A percentile compares a stretch with the other conserved stretches of the same genome.
phyloP scores from a whole-genome alignment of 139 green algal genomes.

The Trebouxia sp. region DNA sequence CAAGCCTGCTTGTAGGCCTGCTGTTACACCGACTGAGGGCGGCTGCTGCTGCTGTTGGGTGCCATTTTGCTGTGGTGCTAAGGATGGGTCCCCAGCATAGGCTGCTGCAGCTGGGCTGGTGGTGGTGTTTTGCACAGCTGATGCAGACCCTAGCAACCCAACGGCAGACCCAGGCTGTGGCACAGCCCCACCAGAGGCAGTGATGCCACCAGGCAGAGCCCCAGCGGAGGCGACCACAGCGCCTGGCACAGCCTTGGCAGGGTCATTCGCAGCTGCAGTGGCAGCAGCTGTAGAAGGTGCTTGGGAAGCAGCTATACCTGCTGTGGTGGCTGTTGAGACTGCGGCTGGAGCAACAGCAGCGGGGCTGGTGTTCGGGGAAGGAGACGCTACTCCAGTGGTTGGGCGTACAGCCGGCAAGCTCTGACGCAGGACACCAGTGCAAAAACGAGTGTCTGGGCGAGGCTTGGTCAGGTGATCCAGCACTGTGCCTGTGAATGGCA shows the following conservation, averaged over 20 bases:
- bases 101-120: too few relatives aligned
- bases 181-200: too few relatives aligned
- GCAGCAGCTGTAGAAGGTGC: neutral
- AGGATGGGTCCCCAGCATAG: too few relatives aligned
- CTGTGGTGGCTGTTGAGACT: neutral
- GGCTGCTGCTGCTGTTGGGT: too few relatives aligned
- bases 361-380: neutral
- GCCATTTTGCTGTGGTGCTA: too few relatives aligned
- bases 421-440: neutral
- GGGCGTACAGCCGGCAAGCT: neutral
- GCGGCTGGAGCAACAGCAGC: neutral
- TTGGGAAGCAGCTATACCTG: neutral
- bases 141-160: too few relatives aligned
- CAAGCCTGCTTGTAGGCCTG: too few relatives aligned
- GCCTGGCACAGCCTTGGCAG: neutral
- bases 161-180: too few relatives aligned
- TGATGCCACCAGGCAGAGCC: too few relatives aligned
- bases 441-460: neutral
- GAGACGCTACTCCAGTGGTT: neutral
- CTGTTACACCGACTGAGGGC: too few relatives aligned
- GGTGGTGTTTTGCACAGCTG: too few relatives aligned
- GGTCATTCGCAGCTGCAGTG: neutral
- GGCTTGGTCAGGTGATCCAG: neutral
- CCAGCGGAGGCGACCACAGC: too few relatives aligned
- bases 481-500: conserved; percentile 21